Evolutionary conservation across 805 yeast genomes (phyloP).

Genomic region (Yarrowia porcina): DNA sequence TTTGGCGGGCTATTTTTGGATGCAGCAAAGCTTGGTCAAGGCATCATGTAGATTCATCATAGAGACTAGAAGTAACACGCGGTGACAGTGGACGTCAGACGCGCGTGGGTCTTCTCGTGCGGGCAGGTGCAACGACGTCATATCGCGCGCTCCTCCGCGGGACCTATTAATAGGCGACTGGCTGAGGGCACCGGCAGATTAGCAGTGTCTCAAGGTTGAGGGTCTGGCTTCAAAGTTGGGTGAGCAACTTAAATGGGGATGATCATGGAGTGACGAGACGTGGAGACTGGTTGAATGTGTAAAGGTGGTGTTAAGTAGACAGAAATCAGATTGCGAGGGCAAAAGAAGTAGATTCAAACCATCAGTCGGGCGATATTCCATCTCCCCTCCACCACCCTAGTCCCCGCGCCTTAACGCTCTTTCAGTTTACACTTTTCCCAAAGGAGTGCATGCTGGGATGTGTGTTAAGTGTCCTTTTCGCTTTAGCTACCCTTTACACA

Average conservation of each 20-base stretch:
- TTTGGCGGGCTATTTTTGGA: not conserved
- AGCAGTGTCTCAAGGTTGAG: not conserved
- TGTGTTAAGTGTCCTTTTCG: conserved; percentile 22
- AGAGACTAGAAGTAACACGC: not conserved
- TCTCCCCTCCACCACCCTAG: not conserved
- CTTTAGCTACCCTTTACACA: not conserved
- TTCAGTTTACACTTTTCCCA: conserved; percentile 20
- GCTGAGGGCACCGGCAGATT: not conserved
- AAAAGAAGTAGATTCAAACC: no score
- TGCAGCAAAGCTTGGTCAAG: conserved; percentile 2
- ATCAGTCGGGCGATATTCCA: no score
- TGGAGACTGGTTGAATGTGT: no score
- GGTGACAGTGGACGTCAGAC: no score
- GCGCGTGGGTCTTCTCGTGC: no score
- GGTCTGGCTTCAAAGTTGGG: not conserved
- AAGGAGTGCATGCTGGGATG: conserved; percentile 18
- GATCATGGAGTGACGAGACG: not conserved
- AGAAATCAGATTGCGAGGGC: no score
- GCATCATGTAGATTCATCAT: not conserved
- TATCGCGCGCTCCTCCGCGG: not conserved
- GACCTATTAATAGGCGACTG: not conserved
- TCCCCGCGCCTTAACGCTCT: conserved; percentile 1
- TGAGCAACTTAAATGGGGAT: not conserved
- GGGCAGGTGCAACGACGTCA: not conserved
- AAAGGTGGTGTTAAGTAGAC: not conserved